Evolutionary conservation across 768 basidiomycete genomes (phyloP).

Genomic region (Suillus variegatus): DNA sequence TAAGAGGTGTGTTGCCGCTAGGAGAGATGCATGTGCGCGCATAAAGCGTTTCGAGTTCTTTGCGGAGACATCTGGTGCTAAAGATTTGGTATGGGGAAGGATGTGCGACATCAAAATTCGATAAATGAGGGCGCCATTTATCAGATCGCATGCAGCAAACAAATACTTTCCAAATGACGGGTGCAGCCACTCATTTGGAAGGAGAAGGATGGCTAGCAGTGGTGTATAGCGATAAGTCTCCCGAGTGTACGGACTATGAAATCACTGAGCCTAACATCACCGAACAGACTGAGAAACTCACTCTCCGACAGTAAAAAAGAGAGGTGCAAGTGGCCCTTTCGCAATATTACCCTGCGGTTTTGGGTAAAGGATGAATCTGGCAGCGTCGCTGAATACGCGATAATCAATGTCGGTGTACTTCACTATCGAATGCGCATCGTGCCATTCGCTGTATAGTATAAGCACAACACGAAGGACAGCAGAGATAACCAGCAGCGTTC

Average conservation of each 20-base stretch:
- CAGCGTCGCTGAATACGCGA: constrained; percentile 92
- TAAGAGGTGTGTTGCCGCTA: constrained; percentile 75
- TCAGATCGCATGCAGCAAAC: constrained; percentile 81
- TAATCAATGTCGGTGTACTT: constrained; percentile 99
- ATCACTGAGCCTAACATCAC: constrained; percentile 11
- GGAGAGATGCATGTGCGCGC: constrained; percentile 49
- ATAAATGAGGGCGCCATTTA: constrained; percentile 76
- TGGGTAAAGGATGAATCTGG: constrained; percentile 62
- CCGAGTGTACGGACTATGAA: constrained; percentile 78
- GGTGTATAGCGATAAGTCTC: constrained; percentile 98
- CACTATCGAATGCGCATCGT: constrained; percentile 77
- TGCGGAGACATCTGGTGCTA: constrained; percentile 5
- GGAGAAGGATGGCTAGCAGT: constrained; percentile 77
- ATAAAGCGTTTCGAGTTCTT: constrained; percentile 8
- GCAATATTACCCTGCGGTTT: constrained; percentile 49
- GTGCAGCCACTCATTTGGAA: constrained; percentile 80
- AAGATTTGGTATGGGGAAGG: constrained; percentile 25
- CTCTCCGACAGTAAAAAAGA: constrained; percentile 64
- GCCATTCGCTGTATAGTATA: constrained; percentile 88
- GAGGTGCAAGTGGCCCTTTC: constrained; percentile 55
- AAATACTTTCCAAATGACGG: constrained; percentile 90
- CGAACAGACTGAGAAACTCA: constrained; percentile 43
- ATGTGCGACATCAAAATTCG: constrained; percentile 53
- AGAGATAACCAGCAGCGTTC: constrained; percentile 53
- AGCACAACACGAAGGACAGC: constrained; percentile 64